Percentiles rank a stretch among this genome's conserved stretches.
phyloP scores from a whole-genome alignment of 352 stramenopile genomes.

The Peronospora destructor region DNA sequence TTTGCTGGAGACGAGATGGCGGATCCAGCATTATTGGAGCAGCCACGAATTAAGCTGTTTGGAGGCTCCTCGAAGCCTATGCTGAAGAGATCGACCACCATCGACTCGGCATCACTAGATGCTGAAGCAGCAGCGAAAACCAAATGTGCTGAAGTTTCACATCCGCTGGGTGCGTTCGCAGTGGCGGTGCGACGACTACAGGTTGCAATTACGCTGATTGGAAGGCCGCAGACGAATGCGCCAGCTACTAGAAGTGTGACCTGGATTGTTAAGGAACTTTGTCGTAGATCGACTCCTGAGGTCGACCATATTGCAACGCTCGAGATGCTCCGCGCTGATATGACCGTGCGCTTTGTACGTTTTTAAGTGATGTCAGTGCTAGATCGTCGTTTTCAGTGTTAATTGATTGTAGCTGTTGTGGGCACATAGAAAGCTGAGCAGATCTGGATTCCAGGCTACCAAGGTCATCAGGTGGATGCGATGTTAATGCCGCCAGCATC shows the following conservation, averaged over 20 bases:
- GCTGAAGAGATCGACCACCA: slow-evolving; percentile 20
- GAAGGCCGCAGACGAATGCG: slow-evolving; percentile 32
- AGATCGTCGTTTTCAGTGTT: background rate
- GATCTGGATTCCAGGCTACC: slow-evolving; percentile 64
- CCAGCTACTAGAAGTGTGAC: slow-evolving; percentile 30
- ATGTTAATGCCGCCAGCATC: slow-evolving; percentile 66
- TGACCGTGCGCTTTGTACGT: slow-evolving; percentile 68
- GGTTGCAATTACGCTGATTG: slow-evolving; percentile 31
- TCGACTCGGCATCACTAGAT: slow-evolving; percentile 29
- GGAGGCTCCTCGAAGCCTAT: slow-evolving; percentile 13
- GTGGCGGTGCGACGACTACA: slow-evolving; percentile 30
- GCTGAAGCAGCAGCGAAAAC: slow-evolving; percentile 15
- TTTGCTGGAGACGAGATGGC: slow-evolving; percentile 26
- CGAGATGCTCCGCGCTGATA: slow-evolving; percentile 75
- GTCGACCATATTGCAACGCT: slow-evolving; percentile 65
- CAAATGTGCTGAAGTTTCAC: slow-evolving; percentile 7
- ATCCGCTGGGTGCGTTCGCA: slow-evolving; percentile 27
- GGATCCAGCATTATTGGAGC: slow-evolving; percentile 1
- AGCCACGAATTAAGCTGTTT: slow-evolving; percentile 18
- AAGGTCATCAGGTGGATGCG: slow-evolving; percentile 61
- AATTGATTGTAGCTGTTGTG: slow-evolving; percentile 1
- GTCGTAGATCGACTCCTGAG: slow-evolving; percentile 30
- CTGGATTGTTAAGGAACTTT: slow-evolving; percentile 56
- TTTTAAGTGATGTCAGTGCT: slow-evolving; percentile 2
- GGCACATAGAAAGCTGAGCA: slow-evolving; percentile 57